These are phyloP conservation scores for Collariella sp. DNA, from an alignment of 495 filamentous ascomycete genomes.

Conservation along the genomic window DNA sequence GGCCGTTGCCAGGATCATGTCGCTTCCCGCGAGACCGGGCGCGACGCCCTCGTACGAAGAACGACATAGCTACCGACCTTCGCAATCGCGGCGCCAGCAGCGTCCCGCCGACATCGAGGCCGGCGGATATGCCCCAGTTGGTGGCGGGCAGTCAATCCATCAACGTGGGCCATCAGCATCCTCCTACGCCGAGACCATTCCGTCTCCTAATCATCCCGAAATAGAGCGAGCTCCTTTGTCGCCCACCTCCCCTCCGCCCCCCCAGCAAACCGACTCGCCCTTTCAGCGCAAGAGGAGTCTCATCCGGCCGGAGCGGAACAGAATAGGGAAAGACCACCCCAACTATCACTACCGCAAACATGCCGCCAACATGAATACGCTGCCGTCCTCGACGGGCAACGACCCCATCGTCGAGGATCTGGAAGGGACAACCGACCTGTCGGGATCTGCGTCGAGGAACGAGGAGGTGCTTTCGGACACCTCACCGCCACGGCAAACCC, in stretches of 20 bases:
- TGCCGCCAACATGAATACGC: conserved; percentile 77
- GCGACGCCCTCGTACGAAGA: conserved; percentile 54
- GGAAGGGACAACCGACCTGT: conserved; percentile 39
- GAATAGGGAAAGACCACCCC: conserved; percentile 73
- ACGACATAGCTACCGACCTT: conserved; percentile 52
- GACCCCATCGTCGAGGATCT: conserved; percentile 74
- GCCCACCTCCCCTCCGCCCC: conserved; percentile 21
- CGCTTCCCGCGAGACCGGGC: conserved; percentile 57
- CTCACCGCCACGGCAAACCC: conserved; percentile 28
- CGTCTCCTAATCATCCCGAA: conserved; percentile 40
- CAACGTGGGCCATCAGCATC: conserved; percentile 42
- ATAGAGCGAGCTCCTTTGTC: conserved; percentile 40
- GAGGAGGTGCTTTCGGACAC: conserved; percentile 33
- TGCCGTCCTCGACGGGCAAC: conserved; percentile 84
- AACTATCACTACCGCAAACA: conserved; percentile 92
- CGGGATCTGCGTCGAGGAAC: conserved; percentile 30
- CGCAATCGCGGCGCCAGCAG: conserved; percentile 50
- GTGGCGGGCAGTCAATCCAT: conserved; percentile 31
- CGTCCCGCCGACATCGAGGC: conserved; percentile 60
- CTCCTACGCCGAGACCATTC: conserved; percentile 43
- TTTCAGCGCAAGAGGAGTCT: conserved; percentile 70
- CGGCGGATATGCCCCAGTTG: conserved; percentile 39
- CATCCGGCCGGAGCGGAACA: conserved; percentile 77
- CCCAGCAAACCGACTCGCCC: conserved; percentile 22
- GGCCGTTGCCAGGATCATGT: conserved; percentile 42